Conservation (phyloP, 2,329 filamentous ascomycete genomes). For the Elsinoe arachidis region DNA sequence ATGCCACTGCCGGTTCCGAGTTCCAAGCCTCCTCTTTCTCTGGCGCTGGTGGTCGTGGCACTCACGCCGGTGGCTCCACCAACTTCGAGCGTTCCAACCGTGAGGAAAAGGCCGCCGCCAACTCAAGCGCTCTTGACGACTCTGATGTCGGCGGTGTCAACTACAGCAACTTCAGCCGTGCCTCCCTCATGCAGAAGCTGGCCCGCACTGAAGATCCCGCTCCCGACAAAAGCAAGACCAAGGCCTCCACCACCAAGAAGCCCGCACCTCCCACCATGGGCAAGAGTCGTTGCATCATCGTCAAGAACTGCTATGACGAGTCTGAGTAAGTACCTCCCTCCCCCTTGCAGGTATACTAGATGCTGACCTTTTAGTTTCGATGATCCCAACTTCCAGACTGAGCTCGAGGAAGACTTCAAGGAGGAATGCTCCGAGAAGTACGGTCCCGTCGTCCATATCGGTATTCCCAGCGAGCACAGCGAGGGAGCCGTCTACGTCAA, state of each 20-base stretch:
- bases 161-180: slow-evolving; percentile 98
- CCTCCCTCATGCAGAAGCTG: slow-evolving; percentile 97
- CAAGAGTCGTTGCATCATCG: slow-evolving; percentile 84
- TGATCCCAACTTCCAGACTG: slow-evolving; percentile 76
- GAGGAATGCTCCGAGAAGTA: slow-evolving; percentile 91
- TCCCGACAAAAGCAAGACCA: slow-evolving; percentile 58
- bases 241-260: slow-evolving; percentile 27
- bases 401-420: slow-evolving; percentile 88
- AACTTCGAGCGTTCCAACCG: slow-evolving; percentile 86
- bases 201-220: slow-evolving; percentile 82
- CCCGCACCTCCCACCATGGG: slow-evolving; percentile 83
- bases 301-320: slow-evolving; percentile 93
- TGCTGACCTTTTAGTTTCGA: slow-evolving; percentile 56
- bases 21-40: slow-evolving; percentile 90
- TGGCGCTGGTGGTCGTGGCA: slow-evolving; percentile 77
- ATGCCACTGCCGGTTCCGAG: slow-evolving; percentile 39
- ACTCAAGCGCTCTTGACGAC: slow-evolving; percentile 91
- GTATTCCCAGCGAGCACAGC: slow-evolving; percentile 53
- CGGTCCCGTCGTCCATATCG: slow-evolving; percentile 92
- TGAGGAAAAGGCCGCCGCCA: slow-evolving; percentile 76
- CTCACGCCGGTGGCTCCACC: slow-evolving; percentile 63
- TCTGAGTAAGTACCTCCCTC: slow-evolving; percentile 61
- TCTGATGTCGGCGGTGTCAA: slow-evolving; percentile 97
- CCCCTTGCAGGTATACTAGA: neutral
- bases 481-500: slow-evolving; percentile 98